A percentile compares a stretch with the other conserved stretches of the same genome.
These are phyloP conservation scores for Apophysomyces sp. DNA, from an alignment of 371 early-diverging fungal species.

Conservation along the genomic window DNA sequence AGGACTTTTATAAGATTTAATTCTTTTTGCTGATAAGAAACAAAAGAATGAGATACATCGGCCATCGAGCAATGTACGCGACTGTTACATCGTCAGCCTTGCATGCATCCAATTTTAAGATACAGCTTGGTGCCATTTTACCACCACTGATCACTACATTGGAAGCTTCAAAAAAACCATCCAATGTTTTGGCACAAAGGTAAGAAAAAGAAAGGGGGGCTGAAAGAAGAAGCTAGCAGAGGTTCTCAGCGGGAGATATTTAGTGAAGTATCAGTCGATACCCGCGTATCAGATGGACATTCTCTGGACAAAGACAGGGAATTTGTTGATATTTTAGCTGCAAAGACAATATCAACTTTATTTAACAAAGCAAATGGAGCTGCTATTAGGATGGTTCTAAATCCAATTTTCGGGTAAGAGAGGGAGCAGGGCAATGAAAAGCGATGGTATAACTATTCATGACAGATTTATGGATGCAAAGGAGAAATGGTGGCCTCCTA, in stretches of 20 bases:
- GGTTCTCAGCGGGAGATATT: not conserved
- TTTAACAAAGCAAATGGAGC: slow-evolving; percentile 36
- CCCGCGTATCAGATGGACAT: slow-evolving; percentile 18
- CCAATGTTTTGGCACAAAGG: slow-evolving; percentile 31
- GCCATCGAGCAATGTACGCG: slow-evolving; percentile 55
- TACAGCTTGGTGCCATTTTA: slow-evolving; percentile 56
- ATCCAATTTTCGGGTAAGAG: slow-evolving; percentile 39
- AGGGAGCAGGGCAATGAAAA: not conserved
- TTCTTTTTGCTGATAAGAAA: not conserved
- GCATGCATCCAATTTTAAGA: slow-evolving; percentile 51
- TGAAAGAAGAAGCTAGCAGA: not conserved
- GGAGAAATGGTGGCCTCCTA: slow-evolving; percentile 53
- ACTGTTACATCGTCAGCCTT: slow-evolving; percentile 55
- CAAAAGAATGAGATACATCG: slow-evolving; percentile 41
- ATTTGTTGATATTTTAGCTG: slow-evolving; percentile 26
- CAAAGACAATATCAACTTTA: slow-evolving; percentile 26
- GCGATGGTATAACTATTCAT: not conserved
- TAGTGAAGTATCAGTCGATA: slow-evolving; percentile 20
- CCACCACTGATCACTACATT: slow-evolving; percentile 55
- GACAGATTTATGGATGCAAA: slow-evolving; percentile 48
- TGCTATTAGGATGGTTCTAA: slow-evolving; percentile 46
- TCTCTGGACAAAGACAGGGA: slow-evolving; percentile 12
- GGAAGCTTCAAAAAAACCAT: slow-evolving; percentile 21
- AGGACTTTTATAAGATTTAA: not conserved
- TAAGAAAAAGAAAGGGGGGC: not conserved